Evolutionary conservation across 257 asterid species (phyloP).

Genomic region (Parsonsia alboflavescens): DNA sequence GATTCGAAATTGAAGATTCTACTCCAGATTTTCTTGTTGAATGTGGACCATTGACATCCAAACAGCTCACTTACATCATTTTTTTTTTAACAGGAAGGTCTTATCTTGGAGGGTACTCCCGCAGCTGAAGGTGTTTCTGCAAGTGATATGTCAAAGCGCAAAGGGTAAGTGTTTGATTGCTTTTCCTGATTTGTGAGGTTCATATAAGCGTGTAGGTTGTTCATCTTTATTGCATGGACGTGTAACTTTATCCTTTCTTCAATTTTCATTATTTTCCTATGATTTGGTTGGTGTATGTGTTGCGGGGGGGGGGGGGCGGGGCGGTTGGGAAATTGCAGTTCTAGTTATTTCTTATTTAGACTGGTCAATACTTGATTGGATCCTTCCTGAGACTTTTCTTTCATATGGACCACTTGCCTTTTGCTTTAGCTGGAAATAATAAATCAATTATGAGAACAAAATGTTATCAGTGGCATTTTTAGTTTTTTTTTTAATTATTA

Average conservation of each 20-base stretch:
- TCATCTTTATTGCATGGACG: neutral
- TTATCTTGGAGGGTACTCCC: slow-evolving; percentile 69
- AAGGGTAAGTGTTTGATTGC: slow-evolving; percentile 44
- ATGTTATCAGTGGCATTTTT: neutral
- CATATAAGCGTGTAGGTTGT: neutral
- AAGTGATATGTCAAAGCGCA: slow-evolving; percentile 78
- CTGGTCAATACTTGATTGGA: neutral
- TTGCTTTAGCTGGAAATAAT: neutral
- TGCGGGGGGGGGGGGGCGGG: neutral
- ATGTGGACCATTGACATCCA: neutral
- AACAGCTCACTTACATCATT: neutral
- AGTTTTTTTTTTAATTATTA: neutral
- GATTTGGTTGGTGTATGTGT: neutral
- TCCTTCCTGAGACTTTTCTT: neutral
- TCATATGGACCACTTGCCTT: neutral
- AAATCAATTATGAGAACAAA: neutral
- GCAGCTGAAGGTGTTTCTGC: slow-evolving; percentile 95
- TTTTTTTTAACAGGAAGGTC: slow-evolving; percentile 67
- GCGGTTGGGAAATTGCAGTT: neutral
- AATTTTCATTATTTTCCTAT: too few species aligned
- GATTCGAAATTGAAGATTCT: slow-evolving; percentile 5
- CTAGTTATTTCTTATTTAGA: neutral
- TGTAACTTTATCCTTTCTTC: neutral
- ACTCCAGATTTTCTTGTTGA: slow-evolving; percentile 13
- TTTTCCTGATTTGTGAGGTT: neutral